Conservation (phyloP, 148 eudicot genomes). For the Amaranthus cruentus region DNA sequence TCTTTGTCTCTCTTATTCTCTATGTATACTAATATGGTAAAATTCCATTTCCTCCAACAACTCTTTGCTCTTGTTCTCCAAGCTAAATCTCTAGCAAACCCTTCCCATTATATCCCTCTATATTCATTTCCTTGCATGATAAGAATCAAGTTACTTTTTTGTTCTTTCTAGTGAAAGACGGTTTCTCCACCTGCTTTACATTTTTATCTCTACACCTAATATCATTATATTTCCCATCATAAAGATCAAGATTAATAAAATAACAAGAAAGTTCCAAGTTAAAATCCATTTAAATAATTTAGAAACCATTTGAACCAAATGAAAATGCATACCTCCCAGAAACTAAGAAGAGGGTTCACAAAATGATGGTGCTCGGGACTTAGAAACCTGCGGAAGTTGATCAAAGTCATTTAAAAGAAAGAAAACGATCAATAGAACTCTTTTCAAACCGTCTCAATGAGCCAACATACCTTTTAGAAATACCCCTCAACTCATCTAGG, state of each 20-base stretch:
- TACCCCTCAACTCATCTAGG: constrained; percentile 62
- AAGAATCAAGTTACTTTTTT: too few species aligned
- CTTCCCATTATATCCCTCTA: too few species aligned
- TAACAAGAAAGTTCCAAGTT: not conserved
- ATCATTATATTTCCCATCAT: not conserved
- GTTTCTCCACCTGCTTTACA: not conserved
- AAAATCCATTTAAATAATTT: not conserved
- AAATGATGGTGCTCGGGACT: constrained; percentile 35
- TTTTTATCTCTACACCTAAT: not conserved
- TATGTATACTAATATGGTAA: too few species aligned
- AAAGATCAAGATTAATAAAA: not conserved
- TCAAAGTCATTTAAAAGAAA: constrained; percentile 4
- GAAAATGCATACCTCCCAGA: constrained; percentile 70
- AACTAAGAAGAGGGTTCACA: constrained; percentile 60
- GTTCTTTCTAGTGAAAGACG: not conserved
- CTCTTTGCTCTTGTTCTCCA: too few species aligned
- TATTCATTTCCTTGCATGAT: too few species aligned
- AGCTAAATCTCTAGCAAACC: too few species aligned
- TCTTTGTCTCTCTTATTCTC: too few species aligned
- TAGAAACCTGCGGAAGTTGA: constrained; percentile 47
- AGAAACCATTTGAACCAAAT: not conserved
- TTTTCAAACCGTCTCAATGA: not conserved
- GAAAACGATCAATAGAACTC: not conserved
- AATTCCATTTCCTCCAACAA: too few species aligned
- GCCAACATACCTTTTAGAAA: constrained; percentile 61